Evolutionary conservation across 1,284 basidiomycete genomes (phyloP).

Genomic region (Ganoderma sinense): DNA sequence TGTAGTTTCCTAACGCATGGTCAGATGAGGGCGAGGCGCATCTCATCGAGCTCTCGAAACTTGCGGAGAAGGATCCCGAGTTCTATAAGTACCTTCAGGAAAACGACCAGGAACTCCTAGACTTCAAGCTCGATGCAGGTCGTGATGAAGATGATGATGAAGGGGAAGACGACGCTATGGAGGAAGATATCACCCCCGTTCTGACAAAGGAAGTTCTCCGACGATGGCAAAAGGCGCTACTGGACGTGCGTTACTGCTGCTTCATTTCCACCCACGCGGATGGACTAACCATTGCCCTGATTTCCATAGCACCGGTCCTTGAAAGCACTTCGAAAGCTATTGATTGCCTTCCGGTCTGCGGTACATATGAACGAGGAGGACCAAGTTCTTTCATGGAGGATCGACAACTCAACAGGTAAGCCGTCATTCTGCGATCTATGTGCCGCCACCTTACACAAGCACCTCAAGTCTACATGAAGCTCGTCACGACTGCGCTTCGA

Average conservation of each 20-base stretch:
- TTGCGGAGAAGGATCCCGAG: slow-evolving; percentile 96
- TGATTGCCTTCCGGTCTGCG: slow-evolving; percentile 91
- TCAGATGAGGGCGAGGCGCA: slow-evolving; percentile 78
- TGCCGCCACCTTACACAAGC: not conserved
- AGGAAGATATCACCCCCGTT: slow-evolving; percentile 58
- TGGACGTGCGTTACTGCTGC: slow-evolving; percentile 67
- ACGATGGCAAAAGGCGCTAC: slow-evolving; percentile 90
- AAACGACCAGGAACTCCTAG: slow-evolving; percentile 90
- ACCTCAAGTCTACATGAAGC: slow-evolving; percentile 86
- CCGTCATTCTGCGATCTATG: not conserved
- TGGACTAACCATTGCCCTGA: not conserved
- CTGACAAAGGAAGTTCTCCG: slow-evolving; percentile 82
- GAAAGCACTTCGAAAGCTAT: slow-evolving; percentile 83
- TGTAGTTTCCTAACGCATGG: not conserved
- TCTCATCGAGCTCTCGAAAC: slow-evolving; percentile 84
- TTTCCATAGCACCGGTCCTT: slow-evolving; percentile 80
- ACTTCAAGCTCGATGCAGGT: slow-evolving; percentile 64
- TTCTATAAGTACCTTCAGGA: slow-evolving; percentile 99
- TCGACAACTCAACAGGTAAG: slow-evolving; percentile 79
- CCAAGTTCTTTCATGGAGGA: slow-evolving; percentile 79
- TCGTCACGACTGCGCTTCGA: slow-evolving; percentile 87
- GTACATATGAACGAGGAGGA: slow-evolving; percentile 91
- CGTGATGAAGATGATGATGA: slow-evolving; percentile 50
- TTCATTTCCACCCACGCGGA: not conserved
- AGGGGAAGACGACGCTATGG: slow-evolving; percentile 48